phyloP scores from a whole-genome alignment of 495 filamentous ascomycete genomes.

The Saxophila tyrrhenica region DNA sequence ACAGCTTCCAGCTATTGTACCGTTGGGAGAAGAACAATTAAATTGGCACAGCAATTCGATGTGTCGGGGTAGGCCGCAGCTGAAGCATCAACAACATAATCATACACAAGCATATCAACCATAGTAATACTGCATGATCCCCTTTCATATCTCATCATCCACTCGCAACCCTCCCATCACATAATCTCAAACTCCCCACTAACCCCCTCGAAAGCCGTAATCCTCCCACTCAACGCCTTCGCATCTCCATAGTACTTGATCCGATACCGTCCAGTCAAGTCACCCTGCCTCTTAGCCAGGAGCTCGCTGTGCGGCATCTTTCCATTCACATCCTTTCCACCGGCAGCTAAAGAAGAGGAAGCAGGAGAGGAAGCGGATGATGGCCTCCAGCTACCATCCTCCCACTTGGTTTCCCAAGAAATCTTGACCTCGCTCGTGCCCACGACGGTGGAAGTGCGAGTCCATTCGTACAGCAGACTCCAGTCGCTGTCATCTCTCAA shows the following conservation, averaged over 20 bases:
- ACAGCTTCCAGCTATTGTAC: too few species aligned
- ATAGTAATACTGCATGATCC: too few species aligned
- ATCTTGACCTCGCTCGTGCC: constrained; percentile 72
- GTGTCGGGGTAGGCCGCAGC: too few species aligned
- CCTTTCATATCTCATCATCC: not conserved
- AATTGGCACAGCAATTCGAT: too few species aligned
- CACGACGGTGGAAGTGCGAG: constrained; percentile 54
- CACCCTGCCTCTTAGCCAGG: not conserved
- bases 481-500: constrained; percentile 70
- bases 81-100: too few species aligned
- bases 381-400: constrained; percentile 12
- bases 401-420: constrained; percentile 53
- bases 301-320: constrained; percentile 17
- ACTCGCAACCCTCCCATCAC: constrained; percentile 10
- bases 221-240: constrained; percentile 54
- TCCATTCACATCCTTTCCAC: constrained; percentile 35
- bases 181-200: constrained; percentile 53
- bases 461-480: constrained; percentile 72
- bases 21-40: too few species aligned
- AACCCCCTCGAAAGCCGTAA: constrained; percentile 65
- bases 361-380: not conserved
- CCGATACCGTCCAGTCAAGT: constrained; percentile 54
- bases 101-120: too few species aligned
- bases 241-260: constrained; percentile 78
- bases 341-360: too few species aligned